Conservation (phyloP, 2,329 filamentous ascomycete genomes). For the Lasiodiplodia gonubiensis region DNA sequence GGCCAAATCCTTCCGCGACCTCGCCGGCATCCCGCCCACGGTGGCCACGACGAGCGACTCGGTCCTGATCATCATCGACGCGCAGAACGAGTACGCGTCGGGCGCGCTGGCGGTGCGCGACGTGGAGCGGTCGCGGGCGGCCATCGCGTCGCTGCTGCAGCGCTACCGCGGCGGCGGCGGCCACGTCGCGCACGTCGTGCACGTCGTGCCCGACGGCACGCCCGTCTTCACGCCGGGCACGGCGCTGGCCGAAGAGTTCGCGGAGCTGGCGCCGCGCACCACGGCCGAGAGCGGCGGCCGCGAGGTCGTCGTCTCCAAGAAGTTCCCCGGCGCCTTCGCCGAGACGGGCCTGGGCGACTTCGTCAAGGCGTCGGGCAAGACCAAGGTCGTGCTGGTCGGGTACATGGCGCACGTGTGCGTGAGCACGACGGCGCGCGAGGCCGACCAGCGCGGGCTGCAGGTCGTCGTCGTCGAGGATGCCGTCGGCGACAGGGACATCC, state of each 20-base stretch:
- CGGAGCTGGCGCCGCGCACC: slow-evolving; percentile 60
- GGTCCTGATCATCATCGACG: slow-evolving; percentile 70
- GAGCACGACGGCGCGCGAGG: slow-evolving; percentile 67
- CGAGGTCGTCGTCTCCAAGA: slow-evolving; percentile 64
- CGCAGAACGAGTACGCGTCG: slow-evolving; percentile 70
- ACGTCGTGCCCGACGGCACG: slow-evolving; percentile 64
- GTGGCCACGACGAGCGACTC: slow-evolving; percentile 64
- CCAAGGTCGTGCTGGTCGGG: slow-evolving; percentile 67
- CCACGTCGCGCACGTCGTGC: slow-evolving; percentile 67
- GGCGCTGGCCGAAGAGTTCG: slow-evolving; percentile 64
- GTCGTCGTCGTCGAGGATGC: slow-evolving; percentile 66
- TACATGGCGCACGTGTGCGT: slow-evolving; percentile 73
- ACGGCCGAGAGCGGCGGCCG: slow-evolving; percentile 33
- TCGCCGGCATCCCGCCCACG: slow-evolving; percentile 61
- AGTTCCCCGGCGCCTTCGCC: slow-evolving; percentile 65
- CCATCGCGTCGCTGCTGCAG: slow-evolving; percentile 62
- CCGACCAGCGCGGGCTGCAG: slow-evolving; percentile 66
- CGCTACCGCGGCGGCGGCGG: slow-evolving; percentile 63
- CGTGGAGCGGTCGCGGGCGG: slow-evolving; percentile 59
- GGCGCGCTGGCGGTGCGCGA: slow-evolving; percentile 64
- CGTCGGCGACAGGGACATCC: slow-evolving; percentile 70
- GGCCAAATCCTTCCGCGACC: slow-evolving; percentile 53
- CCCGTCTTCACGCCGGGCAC: slow-evolving; percentile 71
- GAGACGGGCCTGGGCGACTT: slow-evolving; percentile 64
- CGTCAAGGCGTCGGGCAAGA: slow-evolving; percentile 56